Conservation (phyloP, 768 basidiomycete genomes). For the Suillus americanus region DNA sequence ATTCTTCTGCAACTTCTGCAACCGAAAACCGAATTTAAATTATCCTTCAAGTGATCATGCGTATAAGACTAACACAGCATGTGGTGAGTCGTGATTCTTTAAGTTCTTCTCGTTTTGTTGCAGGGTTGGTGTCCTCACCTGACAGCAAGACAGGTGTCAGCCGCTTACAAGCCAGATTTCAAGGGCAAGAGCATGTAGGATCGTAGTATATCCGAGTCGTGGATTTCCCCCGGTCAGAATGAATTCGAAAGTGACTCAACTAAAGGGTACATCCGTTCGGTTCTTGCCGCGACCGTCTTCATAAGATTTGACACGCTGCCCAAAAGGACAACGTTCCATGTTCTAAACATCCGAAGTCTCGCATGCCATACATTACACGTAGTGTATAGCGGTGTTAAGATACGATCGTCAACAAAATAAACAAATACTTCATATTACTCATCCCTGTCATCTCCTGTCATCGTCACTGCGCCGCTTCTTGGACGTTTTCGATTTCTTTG, state of each 20-base stretch:
- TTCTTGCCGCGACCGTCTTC: not conserved
- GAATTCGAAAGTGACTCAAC: not conserved
- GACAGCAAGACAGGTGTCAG: not conserved
- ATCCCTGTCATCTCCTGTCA: not conserved
- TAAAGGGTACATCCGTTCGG: not conserved
- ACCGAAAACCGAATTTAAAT: not conserved
- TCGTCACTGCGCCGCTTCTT: slow-evolving; percentile 57
- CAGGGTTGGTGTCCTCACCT: not conserved
- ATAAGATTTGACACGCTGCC: not conserved
- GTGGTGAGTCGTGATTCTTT: not conserved
- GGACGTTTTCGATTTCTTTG: slow-evolving; percentile 69
- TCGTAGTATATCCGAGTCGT: not conserved
- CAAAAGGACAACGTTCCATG: not conserved
- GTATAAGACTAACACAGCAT: not conserved
- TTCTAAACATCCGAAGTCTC: not conserved
- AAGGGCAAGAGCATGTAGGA: not conserved
- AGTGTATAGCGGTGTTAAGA: not conserved
- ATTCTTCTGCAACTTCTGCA: not conserved
- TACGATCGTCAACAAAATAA: not conserved
- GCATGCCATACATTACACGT: not conserved
- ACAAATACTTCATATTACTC: not conserved
- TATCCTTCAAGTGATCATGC: not conserved
- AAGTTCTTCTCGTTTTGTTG: not conserved
- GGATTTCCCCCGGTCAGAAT: not conserved
- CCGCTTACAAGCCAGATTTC: not conserved